Base-by-base conservation (phyloP, 306 rosid species). In the Quercus aquifolioides region DNA sequence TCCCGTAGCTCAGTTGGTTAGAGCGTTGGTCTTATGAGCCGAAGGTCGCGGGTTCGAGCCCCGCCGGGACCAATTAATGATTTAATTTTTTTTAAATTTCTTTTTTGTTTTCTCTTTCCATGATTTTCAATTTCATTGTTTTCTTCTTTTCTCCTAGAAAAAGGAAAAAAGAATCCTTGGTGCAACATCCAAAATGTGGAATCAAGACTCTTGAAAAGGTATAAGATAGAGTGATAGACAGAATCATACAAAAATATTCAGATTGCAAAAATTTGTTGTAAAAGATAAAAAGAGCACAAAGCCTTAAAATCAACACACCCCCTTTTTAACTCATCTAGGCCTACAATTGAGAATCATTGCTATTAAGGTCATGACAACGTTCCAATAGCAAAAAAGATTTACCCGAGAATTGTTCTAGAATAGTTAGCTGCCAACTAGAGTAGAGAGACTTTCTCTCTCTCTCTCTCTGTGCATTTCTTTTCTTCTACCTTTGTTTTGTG, bases 1-100 rank as follows among this genome's bases (percentile, higher is more conserved):
- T 20, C 55, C 35, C 74, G 19, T 25, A 23, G 12, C 31, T 25
- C 31, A 21, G 74, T 70, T 46, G n/a, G 57, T 70, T 70, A 10
- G 35, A 38, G 55, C 20, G 57, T 38, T 70, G 74, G 57, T 70
- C 74, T 43, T 43, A 41, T 69, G 74, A 70, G 74, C 74, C 57
- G 33, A 70, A 70, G 74, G 55, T 69, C 74, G 28, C 74, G 30
- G n/a, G 26, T 41, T 35, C 10, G 31, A 33, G 25, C 56, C 9
- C 54, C 12, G 62, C 23, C 6, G 69, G 69, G 69, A 63, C 41
- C 69, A 25, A 5, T 3, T 49, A 3, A 3, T 49, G 1, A 12
- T 13, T 9, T 49, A 10, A 49, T 28, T 28, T 12, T 46, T 46
- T 2, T 46, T 2, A 2, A 46, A 9, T 10, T 12, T 11, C 4